Conservation (phyloP, 805 yeast genomes). For the Isabelozyma rhagii region DNA sequence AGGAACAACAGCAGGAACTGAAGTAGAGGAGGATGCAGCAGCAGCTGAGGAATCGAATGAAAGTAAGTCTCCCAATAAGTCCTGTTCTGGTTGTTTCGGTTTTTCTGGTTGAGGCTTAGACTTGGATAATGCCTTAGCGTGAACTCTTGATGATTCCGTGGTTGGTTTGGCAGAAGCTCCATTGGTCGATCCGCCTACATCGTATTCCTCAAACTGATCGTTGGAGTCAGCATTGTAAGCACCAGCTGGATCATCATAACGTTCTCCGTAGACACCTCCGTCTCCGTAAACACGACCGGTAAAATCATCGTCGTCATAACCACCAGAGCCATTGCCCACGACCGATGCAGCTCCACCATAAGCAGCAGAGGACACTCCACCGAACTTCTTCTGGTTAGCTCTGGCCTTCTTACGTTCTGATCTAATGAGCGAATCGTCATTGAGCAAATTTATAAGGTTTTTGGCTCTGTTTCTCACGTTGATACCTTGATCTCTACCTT, state of each 20-base stretch:
- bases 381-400: conserved; percentile 76
- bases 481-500: conserved; percentile 94
- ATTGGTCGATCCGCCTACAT: conserved; percentile 26
- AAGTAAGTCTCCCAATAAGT: conserved; percentile 47
- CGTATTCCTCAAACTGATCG: conserved; percentile 60
- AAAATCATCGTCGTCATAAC: conserved; percentile 49
- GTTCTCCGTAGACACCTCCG: conserved; percentile 66
- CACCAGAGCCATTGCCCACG: conserved; percentile 28
- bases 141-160: conserved; percentile 32
- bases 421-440: conserved; percentile 74
- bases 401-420: conserved; percentile 89
- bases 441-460: conserved; percentile 64
- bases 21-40: conserved; percentile 16
- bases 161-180: conserved; percentile 32
- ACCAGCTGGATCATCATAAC: conserved; percentile 57
- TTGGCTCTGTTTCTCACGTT: conserved; percentile 91
- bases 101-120: conserved; percentile 20
- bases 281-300: conserved; percentile 61
- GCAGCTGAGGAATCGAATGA: conserved; percentile 36
- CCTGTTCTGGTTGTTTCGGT: conserved; percentile 36
- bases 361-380: conserved; percentile 61
- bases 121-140: conserved; percentile 21
- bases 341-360: conserved; percentile 49
- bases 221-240: conserved; percentile 35
- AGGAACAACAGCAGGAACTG: conserved; percentile 12